Percentiles rank a stretch among this genome's conserved stretches.
These are phyloP conservation scores for Pugionium cornutum DNA, from an alignment of 345 rosid genomes.

Conservation along the genomic window DNA sequence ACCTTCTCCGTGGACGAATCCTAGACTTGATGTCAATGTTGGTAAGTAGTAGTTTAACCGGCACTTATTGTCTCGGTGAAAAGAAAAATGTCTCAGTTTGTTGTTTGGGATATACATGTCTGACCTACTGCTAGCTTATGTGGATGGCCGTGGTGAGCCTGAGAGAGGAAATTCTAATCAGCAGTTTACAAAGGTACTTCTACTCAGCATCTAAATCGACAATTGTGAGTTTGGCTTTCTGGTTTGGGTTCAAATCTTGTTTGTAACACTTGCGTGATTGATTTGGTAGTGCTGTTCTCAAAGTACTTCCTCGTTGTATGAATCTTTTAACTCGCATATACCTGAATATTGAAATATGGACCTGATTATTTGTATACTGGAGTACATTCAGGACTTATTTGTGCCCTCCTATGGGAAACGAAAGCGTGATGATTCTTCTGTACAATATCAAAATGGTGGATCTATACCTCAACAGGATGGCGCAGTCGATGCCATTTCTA, in stretches of 20 bases:
- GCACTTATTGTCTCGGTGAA: conserved; percentile 3
- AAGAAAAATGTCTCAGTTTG: conserved; percentile 10
- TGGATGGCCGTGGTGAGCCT: conserved; percentile 86
- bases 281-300: conserved; percentile 14
- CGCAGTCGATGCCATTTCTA: conserved; percentile 60
- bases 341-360: conserved; percentile 3
- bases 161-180: conserved; percentile 76
- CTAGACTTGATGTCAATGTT: conserved; percentile 93
- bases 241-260: conserved; percentile 8
- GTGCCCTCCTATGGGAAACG: conserved; percentile 76
- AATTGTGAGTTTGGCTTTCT: conserved; percentile 13
- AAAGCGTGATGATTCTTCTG: conserved; percentile 81
- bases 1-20: conserved; percentile 88
- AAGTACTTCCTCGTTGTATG: conserved; percentile 1
- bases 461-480: conserved; percentile 98
- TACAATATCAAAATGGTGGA: conserved; percentile 76
- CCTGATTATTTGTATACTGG: conserved; percentile 27
- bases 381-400: conserved; percentile 79
- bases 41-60: conserved; percentile 57
- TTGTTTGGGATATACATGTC: conserved; percentile 25
- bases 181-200: conserved; percentile 77
- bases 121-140: conserved; percentile 64
- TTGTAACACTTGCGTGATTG: conserved; percentile 3
- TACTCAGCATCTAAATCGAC: background rate
- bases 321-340: conserved; percentile 5